Evolutionary conservation across 176 grass and related monocot species (phyloP).

Genomic region (Phragmites australis): DNA sequence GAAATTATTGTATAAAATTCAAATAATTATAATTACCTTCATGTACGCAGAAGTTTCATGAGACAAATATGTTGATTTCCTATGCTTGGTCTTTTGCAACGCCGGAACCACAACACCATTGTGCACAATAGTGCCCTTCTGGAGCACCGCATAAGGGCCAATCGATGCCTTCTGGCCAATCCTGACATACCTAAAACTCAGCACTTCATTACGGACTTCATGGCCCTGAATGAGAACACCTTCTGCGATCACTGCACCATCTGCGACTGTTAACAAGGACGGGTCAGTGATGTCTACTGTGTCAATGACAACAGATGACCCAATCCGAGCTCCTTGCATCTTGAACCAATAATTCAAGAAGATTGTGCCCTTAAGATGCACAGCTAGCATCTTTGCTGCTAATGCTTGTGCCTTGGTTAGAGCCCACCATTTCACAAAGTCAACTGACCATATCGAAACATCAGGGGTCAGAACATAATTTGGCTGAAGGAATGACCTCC

Average conservation of each 20-base stretch:
- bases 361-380: constrained; percentile 64
- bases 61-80: constrained; percentile 37
- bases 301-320: constrained; percentile 67
- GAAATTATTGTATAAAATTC: not conserved
- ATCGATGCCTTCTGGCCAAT: constrained; percentile 55
- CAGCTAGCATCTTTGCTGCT: constrained; percentile 62
- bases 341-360: constrained; percentile 76
- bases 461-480: constrained; percentile 68
- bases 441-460: constrained; percentile 65
- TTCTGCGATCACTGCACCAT: constrained; percentile 61
- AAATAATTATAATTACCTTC: constrained; percentile 44
- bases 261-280: constrained; percentile 54
- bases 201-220: constrained; percentile 57
- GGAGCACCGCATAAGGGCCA: constrained; percentile 59
- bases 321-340: constrained; percentile 70
- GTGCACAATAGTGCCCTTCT: constrained; percentile 56
- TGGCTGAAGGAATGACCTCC: constrained; percentile 66
- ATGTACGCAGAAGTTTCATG: constrained; percentile 21
- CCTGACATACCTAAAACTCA: constrained; percentile 54
- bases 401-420: constrained; percentile 62
- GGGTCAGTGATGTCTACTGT: constrained; percentile 71
- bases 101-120: constrained; percentile 39
- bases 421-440: constrained; percentile 84
- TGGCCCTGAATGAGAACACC: constrained; percentile 65
- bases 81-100: constrained; percentile 50